These are phyloP conservation scores for Acanthamoeba sp. DNA, from an alignment of 208 protist species.

Conservation along the genomic window DNA sequence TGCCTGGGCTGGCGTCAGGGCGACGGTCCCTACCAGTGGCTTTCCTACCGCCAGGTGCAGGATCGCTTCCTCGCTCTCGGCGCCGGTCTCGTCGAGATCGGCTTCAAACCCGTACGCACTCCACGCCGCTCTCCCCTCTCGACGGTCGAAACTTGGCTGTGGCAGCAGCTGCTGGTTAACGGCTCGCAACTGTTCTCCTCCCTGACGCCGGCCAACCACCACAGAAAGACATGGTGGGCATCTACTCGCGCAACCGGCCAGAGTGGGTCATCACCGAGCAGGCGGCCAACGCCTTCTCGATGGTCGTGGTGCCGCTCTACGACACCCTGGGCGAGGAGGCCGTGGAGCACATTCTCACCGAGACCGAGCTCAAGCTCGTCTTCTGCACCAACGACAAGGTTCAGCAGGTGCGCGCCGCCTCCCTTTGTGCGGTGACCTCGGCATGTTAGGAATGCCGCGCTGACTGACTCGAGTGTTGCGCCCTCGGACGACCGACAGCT, in stretches of 20 bases:
- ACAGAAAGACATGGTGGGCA: constrained; percentile 72
- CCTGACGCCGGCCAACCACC: neutral
- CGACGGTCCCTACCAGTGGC: constrained; percentile 51
- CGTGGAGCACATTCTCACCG: constrained; percentile 84
- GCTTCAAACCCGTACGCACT: constrained; percentile 32
- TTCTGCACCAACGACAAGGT: constrained; percentile 80
- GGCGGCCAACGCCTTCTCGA: constrained; percentile 57
- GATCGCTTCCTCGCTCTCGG: neutral
- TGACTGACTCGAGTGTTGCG: neutral
- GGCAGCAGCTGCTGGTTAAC: too few relatives aligned
- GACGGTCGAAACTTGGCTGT: too few relatives aligned
- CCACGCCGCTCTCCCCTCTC: neutral
- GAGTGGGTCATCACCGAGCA: constrained; percentile 84
- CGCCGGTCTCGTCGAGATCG: constrained; percentile 3
- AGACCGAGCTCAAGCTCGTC: constrained; percentile 79
- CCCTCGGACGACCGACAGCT: neutral
- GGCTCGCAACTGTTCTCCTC: too few relatives aligned
- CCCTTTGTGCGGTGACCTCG: too few relatives aligned
- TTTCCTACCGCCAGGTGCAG: constrained; percentile 23
- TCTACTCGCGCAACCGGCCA: constrained; percentile 83
- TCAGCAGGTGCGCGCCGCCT: constrained; percentile 64
- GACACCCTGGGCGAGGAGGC: constrained; percentile 86
- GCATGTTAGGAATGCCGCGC: neutral
- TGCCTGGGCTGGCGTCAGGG: constrained; percentile 54
- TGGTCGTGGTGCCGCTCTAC: constrained; percentile 85